These are phyloP conservation scores for Centrapalus pauciflorus DNA, from an alignment of 129 eudicot species.

Conservation along the genomic window DNA sequence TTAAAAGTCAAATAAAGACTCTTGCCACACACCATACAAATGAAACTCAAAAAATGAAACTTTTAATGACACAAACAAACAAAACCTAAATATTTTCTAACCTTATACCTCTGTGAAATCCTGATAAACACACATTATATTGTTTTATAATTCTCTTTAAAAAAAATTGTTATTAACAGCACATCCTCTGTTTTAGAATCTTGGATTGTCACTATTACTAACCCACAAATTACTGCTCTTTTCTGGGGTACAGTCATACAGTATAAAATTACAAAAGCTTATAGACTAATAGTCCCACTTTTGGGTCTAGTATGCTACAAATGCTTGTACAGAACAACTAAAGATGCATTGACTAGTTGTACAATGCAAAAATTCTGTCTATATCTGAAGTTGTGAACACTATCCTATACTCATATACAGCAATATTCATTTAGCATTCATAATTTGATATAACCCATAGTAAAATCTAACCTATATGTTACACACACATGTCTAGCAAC, in stretches of 20 bases:
- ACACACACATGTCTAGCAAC: not conserved
- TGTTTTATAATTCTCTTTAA: too few species aligned
- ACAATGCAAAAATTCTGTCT: not conserved
- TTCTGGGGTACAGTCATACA: not conserved
- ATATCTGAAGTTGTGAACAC: too few species aligned
- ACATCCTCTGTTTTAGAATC: not conserved
- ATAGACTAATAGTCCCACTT: not conserved
- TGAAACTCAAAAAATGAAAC: not conserved
- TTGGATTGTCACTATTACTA: not conserved
- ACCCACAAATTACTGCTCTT: not conserved
- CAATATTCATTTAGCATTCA: not conserved
- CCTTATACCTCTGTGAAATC: too few species aligned
- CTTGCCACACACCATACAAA: too few species aligned
- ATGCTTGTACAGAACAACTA: not conserved
- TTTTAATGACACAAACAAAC: too few species aligned
- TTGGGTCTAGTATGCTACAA: not conserved
- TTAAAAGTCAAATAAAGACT: not conserved
- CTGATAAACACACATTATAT: too few species aligned
- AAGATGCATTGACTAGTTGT: not conserved
- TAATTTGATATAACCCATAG: too few species aligned
- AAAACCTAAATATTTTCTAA: too few species aligned
- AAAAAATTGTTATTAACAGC: not conserved
- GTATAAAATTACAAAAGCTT: constrained; percentile 2
- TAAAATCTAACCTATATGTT: not conserved
- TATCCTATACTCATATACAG: not conserved